Conservation (phyloP, 1,139 yeast species). For the Saccharomyces pastorianus region DNA sequence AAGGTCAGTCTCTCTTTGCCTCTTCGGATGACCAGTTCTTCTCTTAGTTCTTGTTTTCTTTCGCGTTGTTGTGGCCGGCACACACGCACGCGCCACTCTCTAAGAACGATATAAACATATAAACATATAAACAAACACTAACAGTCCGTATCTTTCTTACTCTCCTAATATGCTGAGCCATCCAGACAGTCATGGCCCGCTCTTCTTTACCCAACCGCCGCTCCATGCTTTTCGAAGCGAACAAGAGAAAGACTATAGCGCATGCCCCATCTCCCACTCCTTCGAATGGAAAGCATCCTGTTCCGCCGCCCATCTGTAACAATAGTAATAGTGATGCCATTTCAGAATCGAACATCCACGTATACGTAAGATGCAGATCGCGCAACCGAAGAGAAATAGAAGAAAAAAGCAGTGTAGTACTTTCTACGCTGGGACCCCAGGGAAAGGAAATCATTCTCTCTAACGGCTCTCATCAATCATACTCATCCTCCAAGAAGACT, state of each 20-base stretch:
- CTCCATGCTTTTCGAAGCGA: not conserved
- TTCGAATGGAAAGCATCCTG: not conserved
- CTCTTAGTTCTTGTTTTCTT: not conserved
- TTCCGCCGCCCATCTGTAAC: not conserved
- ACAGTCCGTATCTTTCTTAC: not conserved
- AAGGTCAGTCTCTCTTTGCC: no score
- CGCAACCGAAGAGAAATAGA: constrained; percentile 60
- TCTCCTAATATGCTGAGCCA: not conserved
- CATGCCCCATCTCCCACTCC: not conserved
- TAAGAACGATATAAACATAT: not conserved
- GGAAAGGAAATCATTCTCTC: constrained; percentile 35
- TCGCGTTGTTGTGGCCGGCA: not conserved
- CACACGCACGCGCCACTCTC: not conserved
- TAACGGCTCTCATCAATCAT: constrained; percentile 16
- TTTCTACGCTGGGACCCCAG: constrained; percentile 34
- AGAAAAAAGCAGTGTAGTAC: constrained; percentile 60
- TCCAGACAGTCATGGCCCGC: not conserved
- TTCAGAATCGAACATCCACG: constrained; percentile 48
- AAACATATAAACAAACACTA: not conserved
- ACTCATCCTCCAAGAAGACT: constrained; percentile 35
- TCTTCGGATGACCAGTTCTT: not conserved
- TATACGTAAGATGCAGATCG: constrained; percentile 78
- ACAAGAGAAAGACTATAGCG: not conserved
- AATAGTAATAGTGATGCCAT: not conserved
- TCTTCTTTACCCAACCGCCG: not conserved